These are phyloP conservation scores for Ogataea ganodermae DNA, from an alignment of 805 yeast genomes.

Conservation along the genomic window DNA sequence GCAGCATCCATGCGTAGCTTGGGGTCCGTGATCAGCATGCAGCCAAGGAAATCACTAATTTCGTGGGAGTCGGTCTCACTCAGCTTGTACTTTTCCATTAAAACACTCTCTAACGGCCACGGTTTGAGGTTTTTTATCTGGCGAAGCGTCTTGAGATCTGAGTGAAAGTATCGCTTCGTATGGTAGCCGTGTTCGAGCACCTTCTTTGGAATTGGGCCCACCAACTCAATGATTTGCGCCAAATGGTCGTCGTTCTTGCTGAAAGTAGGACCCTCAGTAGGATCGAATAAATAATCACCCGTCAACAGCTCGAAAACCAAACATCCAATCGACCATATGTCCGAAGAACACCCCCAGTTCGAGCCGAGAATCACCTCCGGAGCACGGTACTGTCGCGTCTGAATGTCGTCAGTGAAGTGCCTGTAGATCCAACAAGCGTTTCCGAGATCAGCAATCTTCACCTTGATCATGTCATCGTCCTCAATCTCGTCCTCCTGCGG, in stretches of 20 bases:
- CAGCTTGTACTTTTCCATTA: conserved; percentile 83
- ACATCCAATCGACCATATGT: conserved; percentile 96
- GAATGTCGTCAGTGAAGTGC: conserved; percentile 87
- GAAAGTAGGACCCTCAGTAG: conserved; percentile 73
- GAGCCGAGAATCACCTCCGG: conserved; percentile 85
- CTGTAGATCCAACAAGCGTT: conserved; percentile 82
- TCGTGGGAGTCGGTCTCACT: conserved; percentile 66
- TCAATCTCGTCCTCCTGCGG: conserved; percentile 40
- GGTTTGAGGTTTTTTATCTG: conserved; percentile 81
- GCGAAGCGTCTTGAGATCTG: conserved; percentile 50
- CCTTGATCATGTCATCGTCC: conserved; percentile 59
- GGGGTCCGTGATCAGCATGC: conserved; percentile 84
- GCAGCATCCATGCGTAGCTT: conserved; percentile 91
- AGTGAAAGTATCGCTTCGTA: conserved; percentile 42
- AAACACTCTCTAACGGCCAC: conserved; percentile 84
- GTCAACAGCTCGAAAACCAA: conserved; percentile 86
- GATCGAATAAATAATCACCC: conserved; percentile 94
- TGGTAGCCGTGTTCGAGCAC: conserved; percentile 63
- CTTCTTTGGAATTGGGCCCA: conserved; percentile 50
- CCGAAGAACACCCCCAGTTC: conserved; percentile 93
- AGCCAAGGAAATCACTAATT: conserved; percentile 73
- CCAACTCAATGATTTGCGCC: conserved; percentile 84
- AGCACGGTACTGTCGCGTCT: conserved; percentile 88
- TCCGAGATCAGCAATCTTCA: conserved; percentile 92
- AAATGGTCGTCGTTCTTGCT: conserved; percentile 93